Evolutionary conservation across 352 stramenopile species (phyloP), one percentile per base, ranked within the genome.

Genomic region (Halophytophthora polymorphica): DNA sequence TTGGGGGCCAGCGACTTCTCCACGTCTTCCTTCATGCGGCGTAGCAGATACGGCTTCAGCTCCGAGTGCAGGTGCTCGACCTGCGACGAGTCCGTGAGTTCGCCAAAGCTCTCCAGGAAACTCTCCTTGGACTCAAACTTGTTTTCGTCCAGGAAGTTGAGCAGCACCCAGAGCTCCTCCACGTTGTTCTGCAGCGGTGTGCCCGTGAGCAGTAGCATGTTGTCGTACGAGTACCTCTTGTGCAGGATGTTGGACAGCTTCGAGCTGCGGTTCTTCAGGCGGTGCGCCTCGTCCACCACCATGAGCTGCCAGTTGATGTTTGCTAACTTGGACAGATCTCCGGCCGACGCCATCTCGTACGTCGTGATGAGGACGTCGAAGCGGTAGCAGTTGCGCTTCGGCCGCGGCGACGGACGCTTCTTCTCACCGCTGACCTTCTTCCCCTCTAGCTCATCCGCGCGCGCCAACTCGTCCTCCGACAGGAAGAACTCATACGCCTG

Each of bases 281-380:
- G 90, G 77, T 99, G 98, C 3, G 97, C 98, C 74, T 99, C 98
- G 67, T 99, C 98, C 11, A 99, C 97, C 18, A 99, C 93, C 48
- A 99, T 78, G 3, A 97, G 69, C 58, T 96, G 86, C 95, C 98
- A 99, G 41, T 89, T 58, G 17, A 93, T 79, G 45, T 96, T 83
- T 44, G 85, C 85, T 50, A 99, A 80, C 41, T 98, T 93, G 36
- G 68, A 76, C n/a, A 97, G 82, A 50, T 99, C 95, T 42, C 91
- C 93, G 33, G 97, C 93, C 19, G 78, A 87, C 7, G 98, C 88
- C 69, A 98, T 98, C 64, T 99, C 98, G 69, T 98, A 99, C 1
- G 97, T 99, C 17, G 98, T 99, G 31, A 99, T 97, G 12, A 99
- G 71, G 19, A 99, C 96, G 64, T 99, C 96, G 70, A 99, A 99